phyloP scores from a whole-genome alignment of 768 basidiomycete genomes.

The Suillus paluster region DNA sequence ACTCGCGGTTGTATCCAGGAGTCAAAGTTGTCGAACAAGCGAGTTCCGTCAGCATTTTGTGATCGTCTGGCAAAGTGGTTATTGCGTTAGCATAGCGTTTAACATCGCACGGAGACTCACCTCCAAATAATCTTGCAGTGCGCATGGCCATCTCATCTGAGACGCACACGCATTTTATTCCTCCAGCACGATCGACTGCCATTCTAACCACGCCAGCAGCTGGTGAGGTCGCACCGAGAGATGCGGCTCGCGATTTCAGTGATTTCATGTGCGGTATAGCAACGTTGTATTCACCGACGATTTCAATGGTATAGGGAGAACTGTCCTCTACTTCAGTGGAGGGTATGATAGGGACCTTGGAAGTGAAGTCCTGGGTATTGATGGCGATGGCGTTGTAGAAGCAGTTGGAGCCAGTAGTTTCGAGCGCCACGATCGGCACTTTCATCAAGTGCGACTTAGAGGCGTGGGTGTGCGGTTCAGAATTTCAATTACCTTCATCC shows the following conservation, averaged over 20 bases:
- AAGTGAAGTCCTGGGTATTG: conserved; percentile 45
- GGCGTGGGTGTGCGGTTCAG: not conserved
- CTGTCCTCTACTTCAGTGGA: conserved; percentile 24
- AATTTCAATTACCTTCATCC: conserved; percentile 60
- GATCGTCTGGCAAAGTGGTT: conserved; percentile 55
- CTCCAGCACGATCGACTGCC: conserved; percentile 64
- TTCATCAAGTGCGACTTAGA: conserved; percentile 10
- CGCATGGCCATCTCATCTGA: conserved; percentile 75
- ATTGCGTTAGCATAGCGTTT: conserved; percentile 1
- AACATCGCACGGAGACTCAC: conserved; percentile 40
- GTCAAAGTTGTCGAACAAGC: conserved; percentile 74
- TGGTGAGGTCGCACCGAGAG: conserved; percentile 72
- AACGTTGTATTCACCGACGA: conserved; percentile 49
- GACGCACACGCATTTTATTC: conserved; percentile 60
- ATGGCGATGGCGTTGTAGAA: conserved; percentile 74
- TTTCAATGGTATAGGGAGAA: conserved; percentile 45
- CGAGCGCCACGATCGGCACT: conserved; percentile 71
- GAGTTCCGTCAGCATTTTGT: conserved; percentile 75
- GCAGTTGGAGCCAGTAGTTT: conserved; percentile 74
- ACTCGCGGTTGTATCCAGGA: conserved; percentile 60
- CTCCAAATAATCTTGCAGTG: conserved; percentile 56
- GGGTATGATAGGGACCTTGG: conserved; percentile 37
- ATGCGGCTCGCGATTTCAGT: conserved; percentile 69
- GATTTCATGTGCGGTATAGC: conserved; percentile 58
- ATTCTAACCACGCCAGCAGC: conserved; percentile 63